These are phyloP conservation scores for Dactylellina leptospora DNA, from an alignment of 2,329 filamentous ascomycete genomes.

Conservation along the genomic window DNA sequence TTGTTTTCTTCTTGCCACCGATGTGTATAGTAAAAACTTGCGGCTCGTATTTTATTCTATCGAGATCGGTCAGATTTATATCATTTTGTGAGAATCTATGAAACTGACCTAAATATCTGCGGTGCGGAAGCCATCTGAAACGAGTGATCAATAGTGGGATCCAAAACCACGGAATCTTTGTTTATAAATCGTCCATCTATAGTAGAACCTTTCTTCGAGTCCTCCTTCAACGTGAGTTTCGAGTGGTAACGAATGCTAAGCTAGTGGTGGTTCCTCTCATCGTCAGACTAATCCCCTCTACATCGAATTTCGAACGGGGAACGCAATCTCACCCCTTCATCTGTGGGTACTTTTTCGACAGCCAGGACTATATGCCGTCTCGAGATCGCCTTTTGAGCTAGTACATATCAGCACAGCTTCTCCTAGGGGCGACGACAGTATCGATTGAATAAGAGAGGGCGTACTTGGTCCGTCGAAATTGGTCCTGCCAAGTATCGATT, in stretches of 20 bases:
- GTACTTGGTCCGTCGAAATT: slow-evolving; percentile 57
- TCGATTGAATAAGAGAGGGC: neutral
- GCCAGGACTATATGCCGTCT: slow-evolving; percentile 84
- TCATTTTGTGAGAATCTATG: slow-evolving; percentile 59
- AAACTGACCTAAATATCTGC: slow-evolving; percentile 30
- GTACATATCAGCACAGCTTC: slow-evolving; percentile 11
- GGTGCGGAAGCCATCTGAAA: slow-evolving; percentile 36
- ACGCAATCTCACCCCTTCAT: slow-evolving; percentile 70
- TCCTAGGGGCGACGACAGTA: slow-evolving; percentile 10
- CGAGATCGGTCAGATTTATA: slow-evolving; percentile 16
- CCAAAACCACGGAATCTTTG: slow-evolving; percentile 13
- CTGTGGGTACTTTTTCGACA: slow-evolving; percentile 71
- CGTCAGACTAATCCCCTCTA: slow-evolving; percentile 50
- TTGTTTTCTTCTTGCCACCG: slow-evolving; percentile 75
- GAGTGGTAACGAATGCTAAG: slow-evolving; percentile 73
- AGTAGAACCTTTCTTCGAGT: slow-evolving; percentile 83
- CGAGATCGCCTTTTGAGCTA: slow-evolving; percentile 80
- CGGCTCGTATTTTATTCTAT: slow-evolving; percentile 79
- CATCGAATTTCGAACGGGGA: slow-evolving; percentile 7
- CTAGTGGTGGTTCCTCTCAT: slow-evolving; percentile 59
- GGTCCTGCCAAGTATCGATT: slow-evolving; percentile 85
- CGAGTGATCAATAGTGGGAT: slow-evolving; percentile 22
- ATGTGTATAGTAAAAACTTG: slow-evolving; percentile 78
- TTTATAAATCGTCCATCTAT: slow-evolving; percentile 68
- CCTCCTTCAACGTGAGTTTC: slow-evolving; percentile 75